Conservation (phyloP, 176 grass and related monocot species). For the Metroxylon sagu region DNA sequence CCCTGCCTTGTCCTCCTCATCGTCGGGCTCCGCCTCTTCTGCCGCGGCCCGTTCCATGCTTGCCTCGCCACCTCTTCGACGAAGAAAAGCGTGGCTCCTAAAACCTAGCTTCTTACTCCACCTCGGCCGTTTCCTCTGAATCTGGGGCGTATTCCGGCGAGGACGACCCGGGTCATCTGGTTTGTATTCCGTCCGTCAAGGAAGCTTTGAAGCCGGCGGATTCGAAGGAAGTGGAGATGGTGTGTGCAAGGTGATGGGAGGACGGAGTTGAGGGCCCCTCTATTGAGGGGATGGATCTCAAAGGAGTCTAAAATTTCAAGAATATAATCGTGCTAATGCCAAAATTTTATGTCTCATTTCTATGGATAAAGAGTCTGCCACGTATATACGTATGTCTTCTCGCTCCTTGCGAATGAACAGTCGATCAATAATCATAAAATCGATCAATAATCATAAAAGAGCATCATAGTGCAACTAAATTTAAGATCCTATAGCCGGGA, state of each 20-base stretch:
- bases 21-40: conserved; percentile 69
- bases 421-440: too few relatives aligned
- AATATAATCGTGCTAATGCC: too few relatives aligned
- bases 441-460: too few relatives aligned
- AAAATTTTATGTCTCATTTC: too few relatives aligned
- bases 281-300: too few relatives aligned
- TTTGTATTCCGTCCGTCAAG: neutral
- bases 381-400: too few relatives aligned
- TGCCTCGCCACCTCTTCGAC: conserved; percentile 42
- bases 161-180: neutral
- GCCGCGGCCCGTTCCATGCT: conserved; percentile 37
- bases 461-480: too few relatives aligned
- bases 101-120: neutral
- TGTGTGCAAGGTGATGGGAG: conserved; percentile 36
- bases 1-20: conserved; percentile 51
- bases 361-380: too few relatives aligned
- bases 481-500: too few relatives aligned
- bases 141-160: neutral
- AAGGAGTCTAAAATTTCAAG: too few relatives aligned
- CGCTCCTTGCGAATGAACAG: too few relatives aligned
- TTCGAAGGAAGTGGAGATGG: conserved; percentile 20
- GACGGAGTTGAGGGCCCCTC: conserved; percentile 23
- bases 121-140: conserved; percentile 9
- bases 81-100: conserved; percentile 25
- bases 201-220: neutral